Evolutionary conservation across 345 rosid genomes (phyloP), one percentile per base, ranked within the genome.

Genomic region (Salix exigua): DNA sequence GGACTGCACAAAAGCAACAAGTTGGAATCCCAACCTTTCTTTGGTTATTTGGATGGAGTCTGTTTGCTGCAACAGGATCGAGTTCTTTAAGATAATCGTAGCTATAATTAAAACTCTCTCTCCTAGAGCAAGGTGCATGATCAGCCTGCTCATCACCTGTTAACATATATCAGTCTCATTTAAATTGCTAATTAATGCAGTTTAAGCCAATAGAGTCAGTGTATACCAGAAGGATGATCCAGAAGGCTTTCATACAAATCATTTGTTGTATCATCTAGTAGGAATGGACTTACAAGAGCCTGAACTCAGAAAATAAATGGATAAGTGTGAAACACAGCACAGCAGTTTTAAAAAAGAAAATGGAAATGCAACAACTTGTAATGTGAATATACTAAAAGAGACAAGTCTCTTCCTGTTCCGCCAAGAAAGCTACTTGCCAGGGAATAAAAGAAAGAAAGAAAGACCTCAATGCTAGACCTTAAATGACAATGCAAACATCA

Each of bases 221-320:
- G 30, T 48, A 73, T 89, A 93, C 97, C 95, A 83, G 84, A 76
- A 77, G 75, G 67, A 64, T 75, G 77, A 75, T 72, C 72, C 66
- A 75, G 74, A 71, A 38, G 64, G 37, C 79, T 70, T 1, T 82
- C 88, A 77, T 81, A 84, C 25, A 73, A 42, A 78, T 83, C 84
- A 73, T 84, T 90, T 26, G 75, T 51, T 1, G 88, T 79, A 63
- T 96, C 97, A 72, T 90, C 97, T 16, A 90, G 84, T 78, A 96
- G 97, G 83, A 92, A 94, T 21, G 90, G 82, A 84, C 94, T 91
- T 48, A 93, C 88, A 79, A 96, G 87, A 81, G 98, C 97, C 99
- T 96, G 72, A 37, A 83, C 28, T 13, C 31, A 68, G 58, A 23
- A 58, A 42, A 66, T 55, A 66, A 64, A 70, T 66, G n/a, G 31